These are phyloP conservation scores for Tinospora cordifolia DNA, from an alignment of 164 flowering plant species.

Conservation along the genomic window DNA sequence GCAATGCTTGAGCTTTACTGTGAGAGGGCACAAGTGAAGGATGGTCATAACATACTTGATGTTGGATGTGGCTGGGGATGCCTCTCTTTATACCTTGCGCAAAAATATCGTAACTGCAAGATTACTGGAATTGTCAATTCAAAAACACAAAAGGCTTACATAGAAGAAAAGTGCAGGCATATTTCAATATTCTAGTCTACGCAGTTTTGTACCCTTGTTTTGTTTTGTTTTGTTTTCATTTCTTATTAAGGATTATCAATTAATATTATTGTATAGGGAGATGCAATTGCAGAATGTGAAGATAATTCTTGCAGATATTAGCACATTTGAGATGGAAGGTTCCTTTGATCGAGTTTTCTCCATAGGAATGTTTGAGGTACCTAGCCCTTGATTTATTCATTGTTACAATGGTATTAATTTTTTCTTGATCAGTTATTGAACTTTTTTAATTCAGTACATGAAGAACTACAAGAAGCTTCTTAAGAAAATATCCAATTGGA, in stretches of 20 bases:
- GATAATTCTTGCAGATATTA: constrained; percentile 78
- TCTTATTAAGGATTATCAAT: too few species aligned
- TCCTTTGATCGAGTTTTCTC: constrained; percentile 73
- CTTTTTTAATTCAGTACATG: constrained; percentile 57
- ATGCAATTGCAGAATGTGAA: constrained; percentile 63
- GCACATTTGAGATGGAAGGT: constrained; percentile 78
- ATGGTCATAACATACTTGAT: constrained; percentile 88
- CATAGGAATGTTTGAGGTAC: constrained; percentile 96
- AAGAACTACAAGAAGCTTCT: constrained; percentile 87
- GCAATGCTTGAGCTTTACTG: constrained; percentile 88
- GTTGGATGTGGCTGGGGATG: constrained; percentile 99
- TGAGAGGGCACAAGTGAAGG: constrained; percentile 69
- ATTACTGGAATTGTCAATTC: constrained; percentile 89
- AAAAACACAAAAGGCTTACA: constrained; percentile 63
- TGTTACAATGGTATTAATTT: not conserved
- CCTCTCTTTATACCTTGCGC: constrained; percentile 65
- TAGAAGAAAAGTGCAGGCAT: constrained; percentile 73
- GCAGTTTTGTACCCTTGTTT: too few species aligned
- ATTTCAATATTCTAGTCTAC: constrained; percentile 4
- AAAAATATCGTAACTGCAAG: constrained; percentile 58
- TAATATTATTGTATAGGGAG: constrained; percentile 33
- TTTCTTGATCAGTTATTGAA: not conserved
- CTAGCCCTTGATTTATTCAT: not conserved
- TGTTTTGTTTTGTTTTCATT: too few species aligned
- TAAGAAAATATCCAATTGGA: constrained; percentile 85